A percentile compares a stretch with the other conserved stretches of the same genome.
Conservation (phyloP, 2,329 filamentous ascomycete genomes). For the Cryphonectria carpinicola region DNA sequence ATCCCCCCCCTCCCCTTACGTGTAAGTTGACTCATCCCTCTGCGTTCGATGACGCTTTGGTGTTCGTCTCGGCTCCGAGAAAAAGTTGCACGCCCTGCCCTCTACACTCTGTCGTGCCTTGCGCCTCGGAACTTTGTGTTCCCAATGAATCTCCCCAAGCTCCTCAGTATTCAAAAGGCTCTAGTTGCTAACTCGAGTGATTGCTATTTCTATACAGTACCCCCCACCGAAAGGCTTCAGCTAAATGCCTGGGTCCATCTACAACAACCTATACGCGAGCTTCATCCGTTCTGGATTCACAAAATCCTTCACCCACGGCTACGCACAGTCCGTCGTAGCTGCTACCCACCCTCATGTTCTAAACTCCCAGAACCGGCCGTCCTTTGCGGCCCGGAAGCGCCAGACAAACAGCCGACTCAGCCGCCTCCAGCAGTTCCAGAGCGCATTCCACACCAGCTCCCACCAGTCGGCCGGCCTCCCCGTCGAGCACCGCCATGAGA, state of each 20-base stretch:
- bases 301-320: conserved; percentile 96
- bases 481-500: conserved; percentile 61
- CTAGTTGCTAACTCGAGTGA: conserved; percentile 20
- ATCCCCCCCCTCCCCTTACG: conserved; percentile 61
- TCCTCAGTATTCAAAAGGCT: not conserved
- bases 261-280: conserved; percentile 70
- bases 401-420: conserved; percentile 52
- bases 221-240: conserved; percentile 65
- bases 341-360: conserved; percentile 80
- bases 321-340: conserved; percentile 96
- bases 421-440: conserved; percentile 72
- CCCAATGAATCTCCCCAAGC: not conserved
- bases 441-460: conserved; percentile 71
- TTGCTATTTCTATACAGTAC: conserved; percentile 24
- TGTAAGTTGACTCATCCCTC: conserved; percentile 53
- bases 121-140: not conserved
- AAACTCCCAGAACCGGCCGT: conserved; percentile 72
- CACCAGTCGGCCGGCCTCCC: conserved; percentile 54
- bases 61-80: conserved; percentile 14
- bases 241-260: conserved; percentile 84
- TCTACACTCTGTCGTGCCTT: not conserved
- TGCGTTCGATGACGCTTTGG: conserved; percentile 14
- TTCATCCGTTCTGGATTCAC: conserved; percentile 97
- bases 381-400: conserved; percentile 60
- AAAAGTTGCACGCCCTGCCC: not conserved